Evolutionary conservation across 306 rosid species (phyloP), one percentile per base, ranked within the genome.

Genomic region (cucumber (Cucumis sativus)): DNA sequence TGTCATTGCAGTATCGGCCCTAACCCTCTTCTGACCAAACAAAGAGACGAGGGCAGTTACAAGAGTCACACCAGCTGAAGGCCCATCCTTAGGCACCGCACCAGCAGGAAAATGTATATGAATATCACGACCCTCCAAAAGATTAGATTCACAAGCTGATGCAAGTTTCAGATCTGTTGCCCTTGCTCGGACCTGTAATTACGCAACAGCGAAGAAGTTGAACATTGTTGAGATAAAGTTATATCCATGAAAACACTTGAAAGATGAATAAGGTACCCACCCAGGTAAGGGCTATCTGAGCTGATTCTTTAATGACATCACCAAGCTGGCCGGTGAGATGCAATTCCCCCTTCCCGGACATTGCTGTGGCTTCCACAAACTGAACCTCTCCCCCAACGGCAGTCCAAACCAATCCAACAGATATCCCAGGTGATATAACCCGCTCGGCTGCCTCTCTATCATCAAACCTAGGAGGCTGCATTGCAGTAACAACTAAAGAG

Each of bases 71-170:
- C 99, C 99, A 16, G 99, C 99, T 9, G 99, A 95, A 64, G 99
- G 99, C 78, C 99, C 99, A 86, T 95, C 99, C 85, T 95, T 95
- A 23, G 99, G 97, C 74, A 92, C 91, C 78, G 99, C 97, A 45
- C 99, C 99, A 7, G 99, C 97, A 40, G 99, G 99, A 85, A 95
- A 95, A 84, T 95, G 99, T 81, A 95, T 90, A 80, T 95, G 99
- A 87, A 95, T 60, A 77, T 95, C 99, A 43, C 96, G 95, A 57
- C 90, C 97, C 78, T 95, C 92, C 91, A 95, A 81, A 78, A 95
- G 84, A 85, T 79, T 92, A 77, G 86, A 68, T 77, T 83, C 90
- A 76, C 84, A 89, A 40, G 88, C 82, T 77, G 92, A 84, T 85
- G 90, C 90, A 81, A 95, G 74, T 78, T 74, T 79, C 64, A 95